Percentiles rank a stretch among this genome's conserved stretches.
These are phyloP conservation scores for Ceratobasidium sp. DNA, from an alignment of 1,284 basidiomycete genomes.

Conservation along the genomic window DNA sequence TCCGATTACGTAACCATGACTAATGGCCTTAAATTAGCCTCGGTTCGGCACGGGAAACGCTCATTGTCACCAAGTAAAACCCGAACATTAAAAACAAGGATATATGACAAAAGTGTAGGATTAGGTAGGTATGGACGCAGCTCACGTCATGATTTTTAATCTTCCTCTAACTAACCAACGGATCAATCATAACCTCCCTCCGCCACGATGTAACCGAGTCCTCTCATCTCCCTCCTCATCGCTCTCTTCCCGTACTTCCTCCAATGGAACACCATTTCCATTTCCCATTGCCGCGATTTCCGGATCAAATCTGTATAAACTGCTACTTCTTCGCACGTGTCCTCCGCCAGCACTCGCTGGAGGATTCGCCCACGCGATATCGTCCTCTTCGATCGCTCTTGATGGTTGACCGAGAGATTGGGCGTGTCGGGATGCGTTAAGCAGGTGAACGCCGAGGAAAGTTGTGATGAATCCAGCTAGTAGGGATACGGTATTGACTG, in stretches of 20 bases:
- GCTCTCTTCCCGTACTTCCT: constrained; percentile 57
- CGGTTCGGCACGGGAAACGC: too few species aligned
- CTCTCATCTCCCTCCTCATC: constrained; percentile 56
- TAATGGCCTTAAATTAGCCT: too few species aligned
- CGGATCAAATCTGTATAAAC: constrained; percentile 70
- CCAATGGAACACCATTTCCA: constrained; percentile 55
- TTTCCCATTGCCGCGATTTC: constrained; percentile 60
- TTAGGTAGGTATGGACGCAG: too few species aligned
- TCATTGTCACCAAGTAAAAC: too few species aligned
- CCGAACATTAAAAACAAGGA: background rate
- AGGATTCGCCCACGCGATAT: constrained; percentile 56
- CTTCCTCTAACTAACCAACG: background rate
- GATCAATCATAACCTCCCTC: background rate
- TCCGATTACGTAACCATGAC: too few species aligned
- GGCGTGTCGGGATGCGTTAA: constrained; percentile 81
- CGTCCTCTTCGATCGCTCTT: constrained; percentile 58
- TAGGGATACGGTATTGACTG: constrained; percentile 86
- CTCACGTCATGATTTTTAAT: too few species aligned
- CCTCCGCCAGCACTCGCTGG: constrained; percentile 67
- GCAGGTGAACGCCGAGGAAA: constrained; percentile 92
- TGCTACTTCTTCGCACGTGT: constrained; percentile 47
- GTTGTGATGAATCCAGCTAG: constrained; percentile 90
- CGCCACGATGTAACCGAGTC: constrained; percentile 46
- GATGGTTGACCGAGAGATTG: constrained; percentile 64
- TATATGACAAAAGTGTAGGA: background rate